phyloP scores from a whole-genome alignment of 257 asterid genomes.

The Prunella vulgaris region DNA sequence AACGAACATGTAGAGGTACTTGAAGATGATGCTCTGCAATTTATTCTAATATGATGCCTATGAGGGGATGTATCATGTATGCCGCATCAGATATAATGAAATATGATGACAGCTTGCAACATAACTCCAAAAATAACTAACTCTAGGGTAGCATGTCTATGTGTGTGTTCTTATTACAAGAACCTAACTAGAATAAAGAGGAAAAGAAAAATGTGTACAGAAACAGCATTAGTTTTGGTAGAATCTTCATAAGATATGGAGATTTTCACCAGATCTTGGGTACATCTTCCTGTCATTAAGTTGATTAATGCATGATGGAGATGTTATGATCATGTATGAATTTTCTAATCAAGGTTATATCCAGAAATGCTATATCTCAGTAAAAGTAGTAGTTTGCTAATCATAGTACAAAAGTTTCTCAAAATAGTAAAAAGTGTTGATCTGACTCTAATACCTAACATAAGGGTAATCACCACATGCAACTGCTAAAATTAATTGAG shows the following conservation, averaged over 20 bases:
- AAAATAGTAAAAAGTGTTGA: constrained; percentile 10
- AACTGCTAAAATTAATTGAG: neutral
- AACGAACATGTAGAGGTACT: constrained; percentile 13
- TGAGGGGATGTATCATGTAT: constrained; percentile 17
- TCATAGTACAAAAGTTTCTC: neutral
- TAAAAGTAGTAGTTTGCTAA: neutral
- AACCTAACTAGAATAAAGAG: constrained; percentile 29
- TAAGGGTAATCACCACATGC: neutral
- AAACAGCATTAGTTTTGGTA: constrained; percentile 25
- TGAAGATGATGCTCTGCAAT: constrained; percentile 18
- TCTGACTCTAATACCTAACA: neutral
- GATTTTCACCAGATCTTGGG: constrained; percentile 35
- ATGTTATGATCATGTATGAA: constrained; percentile 27
- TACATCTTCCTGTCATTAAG: constrained; percentile 38
- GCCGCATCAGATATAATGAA: constrained; percentile 22
- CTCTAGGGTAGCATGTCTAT: constrained; percentile 23
- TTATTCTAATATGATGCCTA: constrained; percentile 18
- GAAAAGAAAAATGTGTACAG: constrained; percentile 21
- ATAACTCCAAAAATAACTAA: constrained; percentile 37
- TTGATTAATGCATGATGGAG: constrained; percentile 29
- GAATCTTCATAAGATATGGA: constrained; percentile 29
- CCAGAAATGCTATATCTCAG: constrained; percentile 13
- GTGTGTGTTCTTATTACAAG: constrained; percentile 13
- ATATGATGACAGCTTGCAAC: constrained; percentile 31
- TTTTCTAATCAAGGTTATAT: constrained; percentile 24